Evolutionary conservation across 2,329 filamentous ascomycete species (phyloP), one percentile per base, ranked within the genome.

Genomic region (Boeremia exigua): DNA sequence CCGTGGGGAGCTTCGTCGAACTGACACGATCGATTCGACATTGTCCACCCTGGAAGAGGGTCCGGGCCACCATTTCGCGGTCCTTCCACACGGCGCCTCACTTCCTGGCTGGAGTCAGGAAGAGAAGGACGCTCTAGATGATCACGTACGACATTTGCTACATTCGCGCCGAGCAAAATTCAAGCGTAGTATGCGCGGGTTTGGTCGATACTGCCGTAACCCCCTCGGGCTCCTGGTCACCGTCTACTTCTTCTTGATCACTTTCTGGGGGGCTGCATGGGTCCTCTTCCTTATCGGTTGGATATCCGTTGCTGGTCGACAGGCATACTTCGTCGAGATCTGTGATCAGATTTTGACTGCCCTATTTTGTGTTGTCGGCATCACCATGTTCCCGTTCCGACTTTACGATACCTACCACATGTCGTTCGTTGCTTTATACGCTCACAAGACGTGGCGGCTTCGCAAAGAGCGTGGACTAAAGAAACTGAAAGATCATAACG

Each of bases 231-330:
- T 95, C 68, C 84, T 93, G 56, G 89, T 96, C 46, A 93, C 91
- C 0, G 76, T 96, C 2, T 96, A 96, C 74, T 91, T 91, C n/a
- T 88, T 86, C 7, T 80, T 94, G n/a, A 92, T 96, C 62, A 95
- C 91, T 0, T 82, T 93, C 1, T 96, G 95, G 70, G 91, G 91
- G 66, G 81, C 93, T 15, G 90, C 90, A 0, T 96, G 91, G 91
- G 91, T 96, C 1, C 83, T 96, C 17, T 95, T 94, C 76, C 80
- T 96, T 44, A 96, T 96, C 70, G 90, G 85, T 34, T 96, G 91
- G 91, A 91, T 95, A 67, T 92, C 91, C 61, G 88, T 93, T 15
- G 89, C 88, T 23, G 84, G 85, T 23, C 81, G 83, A 63, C 89
- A 94, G 71, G 77, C 84, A 1, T 94, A 80, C 14, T 78, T 81